phyloP scores from a whole-genome alignment of 345 rosid genomes.

The Dipteronia dyeriana region DNA sequence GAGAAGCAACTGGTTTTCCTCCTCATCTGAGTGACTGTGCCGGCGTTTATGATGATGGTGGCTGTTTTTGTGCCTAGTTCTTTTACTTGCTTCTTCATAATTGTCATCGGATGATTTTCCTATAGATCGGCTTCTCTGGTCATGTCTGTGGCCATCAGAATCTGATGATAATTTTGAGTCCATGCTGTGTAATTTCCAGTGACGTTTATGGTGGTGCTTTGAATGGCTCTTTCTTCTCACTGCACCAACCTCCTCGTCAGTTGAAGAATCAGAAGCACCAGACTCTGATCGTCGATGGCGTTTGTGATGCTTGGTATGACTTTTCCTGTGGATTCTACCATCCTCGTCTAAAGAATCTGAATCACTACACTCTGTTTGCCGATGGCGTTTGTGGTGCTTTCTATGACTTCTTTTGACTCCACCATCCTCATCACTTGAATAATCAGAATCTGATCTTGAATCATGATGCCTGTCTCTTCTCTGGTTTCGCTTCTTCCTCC shows the following conservation, averaged over 20 bases:
- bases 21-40: conserved; percentile 13
- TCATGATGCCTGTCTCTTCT: conserved; percentile 42
- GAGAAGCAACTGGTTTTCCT: not conserved
- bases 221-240: conserved; percentile 25
- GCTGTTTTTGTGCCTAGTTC: conserved; percentile 28
- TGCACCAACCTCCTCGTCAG: conserved; percentile 32
- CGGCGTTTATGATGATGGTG: conserved; percentile 28
- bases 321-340: conserved; percentile 36
- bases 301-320: conserved; percentile 39
- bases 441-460: conserved; percentile 39
- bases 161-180: conserved; percentile 32
- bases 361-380: conserved; percentile 22
- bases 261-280: conserved; percentile 33
- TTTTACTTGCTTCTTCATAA: conserved; percentile 26
- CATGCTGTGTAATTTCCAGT: conserved; percentile 13
- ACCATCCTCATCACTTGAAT: conserved; percentile 39
- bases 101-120: conserved; percentile 45
- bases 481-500: conserved; percentile 47
- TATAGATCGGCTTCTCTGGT: conserved; percentile 22
- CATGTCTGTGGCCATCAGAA: conserved; percentile 23
- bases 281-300: conserved; percentile 29
- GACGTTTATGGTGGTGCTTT: conserved; percentile 33
- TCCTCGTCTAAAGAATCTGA: conserved; percentile 33
- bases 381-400: conserved; percentile 32
- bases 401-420: conserved; percentile 29